Evolutionary conservation across 169 alveolate species (phyloP), one percentile per base, ranked within the genome.

Genomic region (Cardiosporidium cionae): DNA sequence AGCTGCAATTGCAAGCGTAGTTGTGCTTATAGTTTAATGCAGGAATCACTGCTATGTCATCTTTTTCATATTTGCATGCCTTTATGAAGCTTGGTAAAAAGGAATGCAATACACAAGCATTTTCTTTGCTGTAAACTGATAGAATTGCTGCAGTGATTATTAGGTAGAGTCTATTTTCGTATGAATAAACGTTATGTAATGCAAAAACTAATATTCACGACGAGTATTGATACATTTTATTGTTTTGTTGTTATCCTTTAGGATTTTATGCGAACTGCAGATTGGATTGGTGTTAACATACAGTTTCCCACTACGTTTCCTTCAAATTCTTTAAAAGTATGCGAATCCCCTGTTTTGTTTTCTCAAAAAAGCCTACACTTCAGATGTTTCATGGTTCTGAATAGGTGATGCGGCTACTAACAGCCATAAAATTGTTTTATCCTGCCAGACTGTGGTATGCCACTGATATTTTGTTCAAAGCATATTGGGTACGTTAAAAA

Each of bases 361-460:
- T 16, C 16, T n/a, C 22, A 9, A 16, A n/a, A 63, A 31, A 63
- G 25, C 69, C 25, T 63, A 9, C 54, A 63, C 54, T n/a, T n/a
- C 9, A n/a, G 69, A 9, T 63, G 16, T n/a, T n/a, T n/a, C n/a
- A n/a, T n/a, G n/a, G n/a, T 63, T n/a, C 16, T 63, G 16, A 9
- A 16, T n/a, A 65, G 72, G 72, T 7, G 44, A 65, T 65, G 72
- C 73, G 72, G 3, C 54, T 65, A 33, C 67, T 65, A 28, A 65
- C 72, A 7, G 23, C 54, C 3, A 7, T 65, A 63, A 65, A 25
- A 33, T 6, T 6, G 16, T 3, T 29, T 9, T 29, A 3, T 31
- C 67, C 73, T 9, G 53, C 16, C 3, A 3, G 25, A 28, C 7
- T 65, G 16, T 6, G 3, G 72, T 28, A 29, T 63, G 72, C 72